A percentile compares a stretch with the other conserved stretches of the same genome.
These are phyloP conservation scores for Silene coronaria DNA, from an alignment of 179 eudicot genomes.

Conservation along the genomic window DNA sequence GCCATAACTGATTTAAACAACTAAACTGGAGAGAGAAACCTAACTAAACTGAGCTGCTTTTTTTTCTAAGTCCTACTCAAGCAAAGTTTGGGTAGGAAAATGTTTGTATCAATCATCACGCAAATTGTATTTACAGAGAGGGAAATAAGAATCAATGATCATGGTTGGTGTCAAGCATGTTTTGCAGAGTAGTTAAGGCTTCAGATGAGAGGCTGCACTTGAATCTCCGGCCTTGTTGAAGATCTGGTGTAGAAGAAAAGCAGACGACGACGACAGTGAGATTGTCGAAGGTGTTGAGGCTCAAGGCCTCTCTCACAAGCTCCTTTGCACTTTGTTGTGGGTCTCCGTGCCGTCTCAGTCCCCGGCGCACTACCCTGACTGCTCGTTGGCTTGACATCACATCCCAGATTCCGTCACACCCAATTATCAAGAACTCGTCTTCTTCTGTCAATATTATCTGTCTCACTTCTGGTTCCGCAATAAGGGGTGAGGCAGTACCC, in stretches of 20 bases:
- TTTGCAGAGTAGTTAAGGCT: conserved; percentile 55
- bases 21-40: conserved; percentile 11
- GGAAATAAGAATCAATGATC: conserved; percentile 9
- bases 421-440: conserved; percentile 79
- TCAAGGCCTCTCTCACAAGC: conserved; percentile 63
- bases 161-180: conserved; percentile 36
- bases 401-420: conserved; percentile 86
- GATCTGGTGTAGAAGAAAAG: conserved; percentile 36
- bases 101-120: conserved; percentile 14
- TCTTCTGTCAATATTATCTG: conserved; percentile 59
- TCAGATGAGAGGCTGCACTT: conserved; percentile 57
- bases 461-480: conserved; percentile 62
- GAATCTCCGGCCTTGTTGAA: conserved; percentile 31
- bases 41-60: conserved; percentile 48
- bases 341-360: conserved; percentile 62
- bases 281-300: conserved; percentile 58
- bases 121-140: conserved; percentile 20
- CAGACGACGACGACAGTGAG: conserved; percentile 67
- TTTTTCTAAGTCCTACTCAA: conserved; percentile 25
- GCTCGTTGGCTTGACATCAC: conserved; percentile 84
- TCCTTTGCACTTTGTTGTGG: conserved; percentile 69
- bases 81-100: too few species aligned
- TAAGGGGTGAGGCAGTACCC: conserved; percentile 61
- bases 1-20: conserved; percentile 1
- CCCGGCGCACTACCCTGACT: conserved; percentile 60